Conservation (phyloP, 768 basidiomycete genomes). For the Termitomyces sp. region DNA sequence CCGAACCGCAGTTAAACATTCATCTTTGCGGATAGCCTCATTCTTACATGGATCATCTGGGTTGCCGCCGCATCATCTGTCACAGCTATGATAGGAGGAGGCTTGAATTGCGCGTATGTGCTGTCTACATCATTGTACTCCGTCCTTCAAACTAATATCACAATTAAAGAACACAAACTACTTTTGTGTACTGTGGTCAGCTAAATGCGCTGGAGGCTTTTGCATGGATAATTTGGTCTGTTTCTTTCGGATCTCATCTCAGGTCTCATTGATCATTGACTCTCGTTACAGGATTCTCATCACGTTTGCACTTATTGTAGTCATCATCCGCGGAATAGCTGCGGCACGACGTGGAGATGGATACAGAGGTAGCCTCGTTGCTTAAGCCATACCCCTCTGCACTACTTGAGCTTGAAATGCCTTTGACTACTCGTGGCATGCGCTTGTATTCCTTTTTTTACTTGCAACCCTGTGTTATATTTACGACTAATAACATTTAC, state of each 20-base stretch:
- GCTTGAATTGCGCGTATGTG: slow-evolving; percentile 63
- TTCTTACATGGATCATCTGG: slow-evolving; percentile 79
- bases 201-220: slow-evolving; percentile 74
- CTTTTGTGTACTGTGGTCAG: slow-evolving; percentile 67
- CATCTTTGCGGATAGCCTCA: slow-evolving; percentile 40
- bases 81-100: slow-evolving; percentile 63
- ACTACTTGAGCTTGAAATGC: neutral
- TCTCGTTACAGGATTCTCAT: slow-evolving; percentile 50
- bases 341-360: slow-evolving; percentile 68
- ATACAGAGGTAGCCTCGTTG: slow-evolving; percentile 50
- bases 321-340: slow-evolving; percentile 57
- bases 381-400: neutral
- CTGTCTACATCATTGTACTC: neutral
- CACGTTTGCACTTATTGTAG: slow-evolving; percentile 56
- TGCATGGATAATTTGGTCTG: slow-evolving; percentile 73
- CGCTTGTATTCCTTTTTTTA: neutral
- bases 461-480: neutral
- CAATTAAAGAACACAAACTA: slow-evolving; percentile 31
- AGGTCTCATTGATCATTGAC: neutral
- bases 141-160: neutral
- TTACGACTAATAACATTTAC: neutral
- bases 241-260: slow-evolving; percentile 3
- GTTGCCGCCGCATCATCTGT: slow-evolving; percentile 68
- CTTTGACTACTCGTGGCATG: neutral
- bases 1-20: slow-evolving; percentile 1